Evolutionary conservation across 2,329 filamentous ascomycete genomes (phyloP).

Genomic region (Fusarium zealandicum): DNA sequence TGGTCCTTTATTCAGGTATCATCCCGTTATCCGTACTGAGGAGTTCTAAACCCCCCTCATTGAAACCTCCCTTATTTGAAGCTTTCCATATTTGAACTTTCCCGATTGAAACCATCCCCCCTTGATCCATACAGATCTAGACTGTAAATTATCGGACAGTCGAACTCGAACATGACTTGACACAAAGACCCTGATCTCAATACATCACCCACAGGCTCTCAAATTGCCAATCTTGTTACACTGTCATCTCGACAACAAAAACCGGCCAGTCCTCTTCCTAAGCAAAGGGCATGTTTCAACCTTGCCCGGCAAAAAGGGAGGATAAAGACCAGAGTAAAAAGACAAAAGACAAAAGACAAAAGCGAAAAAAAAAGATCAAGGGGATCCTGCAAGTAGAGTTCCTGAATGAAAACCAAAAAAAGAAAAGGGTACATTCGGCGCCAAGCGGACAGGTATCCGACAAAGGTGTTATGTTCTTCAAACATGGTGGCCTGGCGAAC

Average conservation of each 20-base stretch:
- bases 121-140: conserved; percentile 8
- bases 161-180: neutral
- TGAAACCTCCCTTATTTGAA: too few species aligned
- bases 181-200: neutral
- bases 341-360: conserved; percentile 17
- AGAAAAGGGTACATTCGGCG: conserved; percentile 1
- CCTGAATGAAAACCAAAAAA: conserved; percentile 6
- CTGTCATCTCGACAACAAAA: conserved; percentile 7
- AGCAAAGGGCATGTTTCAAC: neutral
- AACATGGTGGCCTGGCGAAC: conserved; percentile 18
- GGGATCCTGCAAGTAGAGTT: conserved; percentile 3
- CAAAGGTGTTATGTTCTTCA: conserved; percentile 20
- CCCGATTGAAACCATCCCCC: neutral
- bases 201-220: conserved; percentile 1
- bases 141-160: conserved; percentile 7
- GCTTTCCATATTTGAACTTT: too few species aligned
- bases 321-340: conserved; percentile 10
- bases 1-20: neutral
- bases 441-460: conserved; percentile 40
- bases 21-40: neutral
- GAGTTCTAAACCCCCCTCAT: too few species aligned
- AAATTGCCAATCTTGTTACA: neutral
- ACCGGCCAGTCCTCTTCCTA: neutral
- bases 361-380: conserved; percentile 5
- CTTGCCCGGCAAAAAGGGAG: neutral